A percentile compares a stretch with the other conserved stretches of the same genome.
These are phyloP conservation scores for Tolypocladium capitatum DNA, from an alignment of 2,329 filamentous ascomycete species.

Conservation along the genomic window DNA sequence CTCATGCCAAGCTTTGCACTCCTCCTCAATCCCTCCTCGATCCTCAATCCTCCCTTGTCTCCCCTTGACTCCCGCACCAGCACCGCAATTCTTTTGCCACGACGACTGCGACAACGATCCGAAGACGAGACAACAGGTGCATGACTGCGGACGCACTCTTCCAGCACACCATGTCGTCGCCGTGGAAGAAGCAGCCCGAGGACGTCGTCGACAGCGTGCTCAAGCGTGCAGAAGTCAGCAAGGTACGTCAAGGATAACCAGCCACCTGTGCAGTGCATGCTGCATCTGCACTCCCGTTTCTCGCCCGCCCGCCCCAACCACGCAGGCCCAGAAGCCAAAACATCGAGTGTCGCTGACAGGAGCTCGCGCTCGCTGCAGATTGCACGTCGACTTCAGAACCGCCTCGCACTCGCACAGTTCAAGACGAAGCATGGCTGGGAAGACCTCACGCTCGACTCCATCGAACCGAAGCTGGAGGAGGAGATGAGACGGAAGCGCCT, in stretches of 20 bases:
- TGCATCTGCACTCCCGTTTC: not conserved
- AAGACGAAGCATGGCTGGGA: constrained; percentile 96
- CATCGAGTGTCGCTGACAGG: not conserved
- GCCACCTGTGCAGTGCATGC: not conserved
- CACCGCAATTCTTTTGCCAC: not conserved
- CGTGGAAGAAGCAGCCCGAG: constrained; percentile 50
- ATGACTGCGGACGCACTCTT: not conserved
- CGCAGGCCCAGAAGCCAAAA: too few species aligned
- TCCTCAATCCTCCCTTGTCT: not conserved
- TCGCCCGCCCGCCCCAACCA: not conserved
- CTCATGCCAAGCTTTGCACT: not conserved
- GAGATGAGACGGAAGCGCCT: constrained; percentile 63
- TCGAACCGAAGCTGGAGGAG: constrained; percentile 74
- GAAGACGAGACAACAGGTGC: not conserved
- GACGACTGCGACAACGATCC: not conserved
- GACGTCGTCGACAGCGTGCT: constrained; percentile 55
- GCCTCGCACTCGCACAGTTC: constrained; percentile 88
- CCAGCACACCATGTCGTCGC: constrained; percentile 38
- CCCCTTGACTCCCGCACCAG: not conserved
- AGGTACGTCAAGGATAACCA: constrained; percentile 35
- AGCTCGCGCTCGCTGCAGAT: constrained; percentile 43
- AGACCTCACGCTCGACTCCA: constrained; percentile 70
- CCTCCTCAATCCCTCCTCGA: not conserved
- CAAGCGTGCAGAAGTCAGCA: constrained; percentile 61
- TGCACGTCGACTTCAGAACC: constrained; percentile 82